Conservation (phyloP, 768 basidiomycete species). For the Tylopilus intermedius region DNA sequence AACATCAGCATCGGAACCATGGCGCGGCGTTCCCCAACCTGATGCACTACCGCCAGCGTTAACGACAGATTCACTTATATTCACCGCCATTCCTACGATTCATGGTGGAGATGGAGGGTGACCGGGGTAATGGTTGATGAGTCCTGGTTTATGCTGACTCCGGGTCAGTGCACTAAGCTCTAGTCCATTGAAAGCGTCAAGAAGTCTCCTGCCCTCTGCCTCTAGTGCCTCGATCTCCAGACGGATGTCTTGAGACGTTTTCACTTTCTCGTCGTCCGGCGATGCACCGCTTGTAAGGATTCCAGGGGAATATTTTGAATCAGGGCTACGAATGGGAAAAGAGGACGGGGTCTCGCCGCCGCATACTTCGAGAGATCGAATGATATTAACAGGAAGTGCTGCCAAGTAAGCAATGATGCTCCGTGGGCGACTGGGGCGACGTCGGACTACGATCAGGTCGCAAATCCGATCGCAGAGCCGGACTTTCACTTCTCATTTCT, state of each 20-base stretch:
- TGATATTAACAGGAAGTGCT: slow-evolving; percentile 30
- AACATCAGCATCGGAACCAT: slow-evolving; percentile 42
- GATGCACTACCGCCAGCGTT: slow-evolving; percentile 23
- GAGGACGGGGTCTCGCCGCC: slow-evolving; percentile 46
- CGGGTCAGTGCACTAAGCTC: slow-evolving; percentile 63
- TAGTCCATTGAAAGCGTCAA: slow-evolving; percentile 77
- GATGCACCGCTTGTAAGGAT: slow-evolving; percentile 30
- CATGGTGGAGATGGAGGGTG: slow-evolving; percentile 26
- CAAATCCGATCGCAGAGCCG: slow-evolving; percentile 27
- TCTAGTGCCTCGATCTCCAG: slow-evolving; percentile 65
- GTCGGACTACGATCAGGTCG: slow-evolving; percentile 38
- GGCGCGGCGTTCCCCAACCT: slow-evolving; percentile 28
- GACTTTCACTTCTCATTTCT: slow-evolving; percentile 31
- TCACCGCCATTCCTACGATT: slow-evolving; percentile 27
- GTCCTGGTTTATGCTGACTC: slow-evolving; percentile 21
- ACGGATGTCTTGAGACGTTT: slow-evolving; percentile 57
- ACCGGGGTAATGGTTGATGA: slow-evolving; percentile 23
- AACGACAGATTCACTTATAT: slow-evolving; percentile 22
- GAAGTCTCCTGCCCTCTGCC: slow-evolving; percentile 61
- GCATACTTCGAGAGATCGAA: slow-evolving; percentile 42
- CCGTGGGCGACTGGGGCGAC: slow-evolving; percentile 41
- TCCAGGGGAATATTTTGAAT: slow-evolving; percentile 34
- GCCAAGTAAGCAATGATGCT: slow-evolving; percentile 12
- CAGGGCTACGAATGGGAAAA: slow-evolving; percentile 34
- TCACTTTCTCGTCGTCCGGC: slow-evolving; percentile 52